Conservation (phyloP, 2,329 filamentous ascomycete species). For the Truncatella angustata region DNA sequence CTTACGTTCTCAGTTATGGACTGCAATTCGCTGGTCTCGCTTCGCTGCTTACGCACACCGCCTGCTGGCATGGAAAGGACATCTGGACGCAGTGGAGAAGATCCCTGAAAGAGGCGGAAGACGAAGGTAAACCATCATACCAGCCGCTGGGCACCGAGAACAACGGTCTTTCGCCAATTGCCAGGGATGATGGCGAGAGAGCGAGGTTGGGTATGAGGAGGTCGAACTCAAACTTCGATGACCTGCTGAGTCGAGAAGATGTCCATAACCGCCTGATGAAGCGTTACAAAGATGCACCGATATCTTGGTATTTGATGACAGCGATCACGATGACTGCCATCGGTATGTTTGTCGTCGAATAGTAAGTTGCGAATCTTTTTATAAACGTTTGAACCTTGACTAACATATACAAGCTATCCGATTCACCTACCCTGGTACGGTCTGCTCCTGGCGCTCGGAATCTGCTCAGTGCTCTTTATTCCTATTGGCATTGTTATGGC, state of each 20-base stretch:
- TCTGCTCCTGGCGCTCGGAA: constrained; percentile 71
- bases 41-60: constrained; percentile 76
- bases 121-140: constrained; percentile 49
- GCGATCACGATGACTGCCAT: constrained; percentile 74
- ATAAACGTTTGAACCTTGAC: background rate
- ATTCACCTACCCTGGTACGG: constrained; percentile 86
- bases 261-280: constrained; percentile 83
- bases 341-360: constrained; percentile 82
- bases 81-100: constrained; percentile 75
- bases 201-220: constrained; percentile 16
- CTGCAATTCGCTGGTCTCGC: constrained; percentile 82
- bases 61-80: constrained; percentile 81
- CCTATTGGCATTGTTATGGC: constrained; percentile 93
- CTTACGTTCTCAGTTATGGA: constrained; percentile 83
- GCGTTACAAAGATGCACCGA: constrained; percentile 76
- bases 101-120: constrained; percentile 63
- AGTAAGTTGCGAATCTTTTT: constrained; percentile 50
- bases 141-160: constrained; percentile 40
- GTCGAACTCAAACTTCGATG: constrained; percentile 44
- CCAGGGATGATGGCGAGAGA: constrained; percentile 14
- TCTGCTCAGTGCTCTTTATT: constrained; percentile 81
- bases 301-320: constrained; percentile 77
- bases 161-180: constrained; percentile 20
- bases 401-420: constrained; percentile 58
- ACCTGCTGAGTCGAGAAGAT: constrained; percentile 69